Evolutionary conservation across 306 rosid species (phyloP), one percentile per base, ranked within the genome.

Genomic region (Gastrolobium bilobum): DNA sequence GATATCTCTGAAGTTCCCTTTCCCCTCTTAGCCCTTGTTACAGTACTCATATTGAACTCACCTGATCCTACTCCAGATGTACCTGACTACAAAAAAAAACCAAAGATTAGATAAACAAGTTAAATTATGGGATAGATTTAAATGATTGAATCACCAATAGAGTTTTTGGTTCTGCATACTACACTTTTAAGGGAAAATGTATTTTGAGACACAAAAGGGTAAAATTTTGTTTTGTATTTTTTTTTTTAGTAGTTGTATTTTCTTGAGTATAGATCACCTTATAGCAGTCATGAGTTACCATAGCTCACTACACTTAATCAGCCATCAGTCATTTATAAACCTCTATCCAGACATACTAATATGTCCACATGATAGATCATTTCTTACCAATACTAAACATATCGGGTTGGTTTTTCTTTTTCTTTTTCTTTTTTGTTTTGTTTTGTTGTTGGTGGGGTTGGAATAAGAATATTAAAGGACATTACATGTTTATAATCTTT

Each of bases 1-100:
- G 98, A 86, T 75, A 85, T 53, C 79, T 86, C 96, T 11, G 91
- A 87, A 52, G 78, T 69, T 76, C 86, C 92, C 84, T 74, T 76
- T 68, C 82, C 92, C 83, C 76, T 91, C 77, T 86, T 87, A 51
- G 76, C 62, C 77, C 80, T 87, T 1, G 77, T 81, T 67, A 75
- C 74, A 20, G 82, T 51, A 51, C 87, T 84, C 35, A 59, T 77
- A 53, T 34, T 80, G 50, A 82, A 63, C 70, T 87, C 94, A 68
- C 87, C 81, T 67, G 89, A 77, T 82, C 89, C 89, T 6, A 68
- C 76, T 46, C 84, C 61, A 64, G 86, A 82, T 74, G 77, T 71
- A 77, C 81, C 92, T 60, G 80, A 88, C 97, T 92, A 85, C 63
- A 77, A 11, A 57, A 68, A 76, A 61, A 50, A 73, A 76, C 13